Evolutionary conservation across 495 filamentous ascomycete genomes (phyloP).

Genomic region (Penicillium fimorum): DNA sequence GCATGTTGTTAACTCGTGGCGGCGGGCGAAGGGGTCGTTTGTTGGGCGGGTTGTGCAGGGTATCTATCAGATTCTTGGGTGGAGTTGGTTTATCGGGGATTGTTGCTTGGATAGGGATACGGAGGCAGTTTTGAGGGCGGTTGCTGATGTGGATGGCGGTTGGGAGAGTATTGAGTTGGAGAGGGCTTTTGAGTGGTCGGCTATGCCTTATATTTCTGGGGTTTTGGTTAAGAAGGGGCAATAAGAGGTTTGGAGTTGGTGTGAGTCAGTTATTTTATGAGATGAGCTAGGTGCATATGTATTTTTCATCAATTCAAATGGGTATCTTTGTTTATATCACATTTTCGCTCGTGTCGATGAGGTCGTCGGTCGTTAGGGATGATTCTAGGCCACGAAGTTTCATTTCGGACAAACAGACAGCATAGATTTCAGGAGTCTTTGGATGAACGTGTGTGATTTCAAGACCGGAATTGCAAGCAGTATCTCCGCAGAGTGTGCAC

Average conservation of each 20-base stretch:
- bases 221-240: slow-evolving; percentile 46
- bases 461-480: neutral
- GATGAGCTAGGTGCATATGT: neutral
- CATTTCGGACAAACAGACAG: neutral
- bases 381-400: no score
- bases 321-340: slow-evolving; percentile 20
- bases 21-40: slow-evolving; percentile 46
- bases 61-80: slow-evolving; percentile 35
- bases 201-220: slow-evolving; percentile 57
- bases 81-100: slow-evolving; percentile 55
- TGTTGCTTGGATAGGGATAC: slow-evolving; percentile 60
- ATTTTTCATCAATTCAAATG: slow-evolving; percentile 11
- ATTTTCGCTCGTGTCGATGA: neutral
- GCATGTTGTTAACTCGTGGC: slow-evolving; percentile 59
- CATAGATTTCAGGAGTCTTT: neutral
- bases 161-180: slow-evolving; percentile 58
- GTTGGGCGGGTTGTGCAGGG: slow-evolving; percentile 46
- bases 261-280: neutral
- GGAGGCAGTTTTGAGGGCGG: slow-evolving; percentile 46
- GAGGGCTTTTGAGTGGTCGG: slow-evolving; percentile 44
- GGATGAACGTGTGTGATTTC: neutral
- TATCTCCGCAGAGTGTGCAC: neutral
- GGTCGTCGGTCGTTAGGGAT: neutral
- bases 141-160: slow-evolving; percentile 44
- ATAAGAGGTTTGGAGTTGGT: slow-evolving; percentile 2